Evolutionary conservation across 1,139 yeast genomes (phyloP), one percentile per base, ranked within the genome.

Genomic region (Suhomyces taliae): DNA sequence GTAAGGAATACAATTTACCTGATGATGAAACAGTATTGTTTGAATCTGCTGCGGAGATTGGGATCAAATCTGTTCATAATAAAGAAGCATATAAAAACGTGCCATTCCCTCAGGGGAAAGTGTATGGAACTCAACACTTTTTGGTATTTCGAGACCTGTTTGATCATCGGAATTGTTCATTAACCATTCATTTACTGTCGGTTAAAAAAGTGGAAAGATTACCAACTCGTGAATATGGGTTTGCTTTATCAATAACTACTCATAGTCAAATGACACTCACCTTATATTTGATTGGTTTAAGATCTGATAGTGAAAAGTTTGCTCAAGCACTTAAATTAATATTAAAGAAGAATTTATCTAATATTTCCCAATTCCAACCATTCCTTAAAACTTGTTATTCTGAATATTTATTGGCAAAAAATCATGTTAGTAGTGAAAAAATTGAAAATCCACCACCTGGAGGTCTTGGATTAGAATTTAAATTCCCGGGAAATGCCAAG

Each of bases 401-500:
- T 0, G 98, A 93, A 61, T 91, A 88, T 61, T 72, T 90, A 39
- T 70, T 88, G 41, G 76, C 81, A 14, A 85, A 85, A 54, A 86
- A 86, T 60, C 72, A 78, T 46, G 63, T 73, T 2, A 65, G 80
- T 38, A 53, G 62, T 8, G 80, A 79, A 52, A 71, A 67, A 47
- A 65, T 76, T 35, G 75, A 76, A 4, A 58, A 64, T n/a, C 76
- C 84, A 0, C 97, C 97, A 0, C 71, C 77, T 3, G 95, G 95
- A 26, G 99, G 99, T 0, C 71, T 91, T 37, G 99, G 98, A 0
- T 79, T 87, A 58, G 70, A 69, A 27, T 90, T 82, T 67, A 87
- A 87, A 56, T 95, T 86, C 62, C 99, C 99, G 0, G 99, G 99
- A 0, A 90, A 89, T 61, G 81, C 95, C 2, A 78, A 79, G 51